These are phyloP conservation scores for Aureobasidium sp. DNA, from an alignment of 2,329 filamentous ascomycete species.

Conservation along the genomic window DNA sequence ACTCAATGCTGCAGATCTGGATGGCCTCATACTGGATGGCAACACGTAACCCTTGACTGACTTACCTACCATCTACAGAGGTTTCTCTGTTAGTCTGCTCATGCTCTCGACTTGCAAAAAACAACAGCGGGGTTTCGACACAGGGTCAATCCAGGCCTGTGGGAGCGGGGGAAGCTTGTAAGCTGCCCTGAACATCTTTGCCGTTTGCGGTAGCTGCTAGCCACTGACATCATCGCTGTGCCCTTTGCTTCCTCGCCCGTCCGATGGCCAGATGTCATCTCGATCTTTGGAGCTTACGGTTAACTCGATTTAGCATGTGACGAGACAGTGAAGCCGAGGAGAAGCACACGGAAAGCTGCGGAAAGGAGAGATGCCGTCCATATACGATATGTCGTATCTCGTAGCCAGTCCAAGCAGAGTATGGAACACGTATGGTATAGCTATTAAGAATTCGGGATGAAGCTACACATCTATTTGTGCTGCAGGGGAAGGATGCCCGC, in stretches of 20 bases:
- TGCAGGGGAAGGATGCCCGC: not conserved
- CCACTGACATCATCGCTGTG: not conserved
- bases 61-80: fast-evolving
- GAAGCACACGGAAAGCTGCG: not conserved
- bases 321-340: not conserved
- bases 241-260: not conserved
- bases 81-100: too few relatives aligned
- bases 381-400: not conserved
- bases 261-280: not conserved
- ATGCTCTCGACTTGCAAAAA: not conserved
- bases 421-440: not conserved
- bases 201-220: constrained; percentile 6
- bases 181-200: constrained; percentile 4
- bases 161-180: not conserved
- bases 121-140: not conserved
- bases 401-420: not conserved
- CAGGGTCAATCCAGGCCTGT: not conserved
- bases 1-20: too few relatives aligned
- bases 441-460: not conserved
- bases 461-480: not conserved
- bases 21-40: too few relatives aligned
- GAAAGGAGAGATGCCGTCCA: not conserved
- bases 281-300: not conserved
- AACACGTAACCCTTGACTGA: too few relatives aligned
- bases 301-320: not conserved